Conservation (phyloP, 2,329 filamentous ascomycete genomes). For the Penicillium sp. region DNA sequence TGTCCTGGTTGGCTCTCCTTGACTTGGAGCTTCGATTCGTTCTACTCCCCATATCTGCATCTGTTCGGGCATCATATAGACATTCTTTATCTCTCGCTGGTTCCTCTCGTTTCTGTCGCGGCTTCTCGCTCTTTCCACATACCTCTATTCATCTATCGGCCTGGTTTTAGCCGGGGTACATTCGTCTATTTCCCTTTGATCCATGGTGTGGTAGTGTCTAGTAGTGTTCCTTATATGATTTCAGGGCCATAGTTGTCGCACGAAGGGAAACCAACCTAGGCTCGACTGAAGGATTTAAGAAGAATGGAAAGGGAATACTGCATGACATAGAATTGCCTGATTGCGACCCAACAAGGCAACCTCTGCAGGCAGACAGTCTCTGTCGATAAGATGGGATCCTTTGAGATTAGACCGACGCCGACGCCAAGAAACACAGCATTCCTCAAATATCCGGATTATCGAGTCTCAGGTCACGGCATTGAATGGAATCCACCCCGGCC, state of each 20-base stretch:
- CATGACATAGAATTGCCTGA: neutral
- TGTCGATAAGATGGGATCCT: neutral
- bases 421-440: neutral
- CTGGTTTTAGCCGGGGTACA: neutral
- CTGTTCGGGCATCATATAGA: slow-evolving; percentile 19
- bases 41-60: neutral
- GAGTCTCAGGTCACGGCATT: slow-evolving; percentile 9
- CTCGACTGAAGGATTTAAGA: neutral
- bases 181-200: neutral
- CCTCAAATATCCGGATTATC: neutral
- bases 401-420: neutral
- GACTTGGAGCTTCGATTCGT: slow-evolving; percentile 3
- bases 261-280: neutral
- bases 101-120: no score
- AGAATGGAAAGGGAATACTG: neutral
- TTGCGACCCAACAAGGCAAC: neutral
- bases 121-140: neutral
- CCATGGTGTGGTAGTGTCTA: neutral
- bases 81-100: slow-evolving; percentile 7
- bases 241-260: neutral
- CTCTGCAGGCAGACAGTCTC: neutral
- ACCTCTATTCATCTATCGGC: neutral
- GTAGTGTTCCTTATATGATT: neutral
- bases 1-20: slow-evolving; percentile 5
- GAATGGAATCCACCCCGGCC: neutral